Evolutionary conservation across 768 basidiomycete genomes (phyloP), one percentile per base, ranked within the genome.

Genomic region (Phaeolepiota aurea): DNA sequence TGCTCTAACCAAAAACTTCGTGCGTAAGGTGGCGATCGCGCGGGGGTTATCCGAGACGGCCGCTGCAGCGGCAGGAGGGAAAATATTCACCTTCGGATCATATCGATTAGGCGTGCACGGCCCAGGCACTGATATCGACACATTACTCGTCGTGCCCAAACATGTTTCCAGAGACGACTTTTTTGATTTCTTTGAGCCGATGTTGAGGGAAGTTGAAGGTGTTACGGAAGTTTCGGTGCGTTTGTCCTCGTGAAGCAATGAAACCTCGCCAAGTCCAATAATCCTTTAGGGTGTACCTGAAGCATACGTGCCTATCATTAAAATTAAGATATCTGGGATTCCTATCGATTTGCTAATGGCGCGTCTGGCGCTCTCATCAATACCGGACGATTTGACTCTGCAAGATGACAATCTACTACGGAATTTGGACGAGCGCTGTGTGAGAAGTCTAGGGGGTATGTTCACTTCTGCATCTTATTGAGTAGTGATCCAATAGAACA

Each of bases 81-180:
- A 98, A 71, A 98, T 99, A 58, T 99, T 91, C 61, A 98, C 96
- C 4, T 99, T 94, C 61, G 96, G 96, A 31, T 97, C 93, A 38
- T 98, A 97, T 71, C 85, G 96, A 52, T 68, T 99, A 37, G 96
- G 96, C 44, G 96, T 98, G 15, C 96, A 98, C 61, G 90, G 89
- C 10, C 96, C 94, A 23, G 87, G 89, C 2, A 73, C 84, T 37
- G 94, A 99, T 76, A 97, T 99, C 58, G 96, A 99, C 68, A 96
- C 93, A n/a, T 66, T 99, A 15, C 87, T 90, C 56, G 94, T 98
- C 23, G 96, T 94, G 25, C 96, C 96, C 4, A 90, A 93, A 60
- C 92, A 97, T 61, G 86, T 98, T 42, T 86, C 83, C 42, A 76
- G 91, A 47, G 92, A 96, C 49, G 93, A 98, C 66, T 98, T 98